Evolutionary conservation across 164 flowering plant genomes (phyloP).

Genomic region (Sedum album): DNA sequence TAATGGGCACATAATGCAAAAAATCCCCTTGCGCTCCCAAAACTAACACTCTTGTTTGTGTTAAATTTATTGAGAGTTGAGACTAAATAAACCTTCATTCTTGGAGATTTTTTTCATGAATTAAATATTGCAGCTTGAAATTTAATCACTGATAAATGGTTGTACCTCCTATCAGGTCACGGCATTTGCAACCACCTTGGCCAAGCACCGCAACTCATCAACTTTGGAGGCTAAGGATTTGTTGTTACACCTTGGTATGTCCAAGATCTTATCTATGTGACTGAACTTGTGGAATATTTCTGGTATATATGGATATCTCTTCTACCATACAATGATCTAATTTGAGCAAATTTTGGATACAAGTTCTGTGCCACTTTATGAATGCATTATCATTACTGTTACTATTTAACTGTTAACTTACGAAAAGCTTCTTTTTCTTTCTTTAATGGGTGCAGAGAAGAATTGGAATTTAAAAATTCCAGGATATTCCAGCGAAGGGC

Average conservation of each 20-base stretch:
- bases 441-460: slow-evolving; percentile 52
- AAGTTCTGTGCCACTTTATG: neutral
- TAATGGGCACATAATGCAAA: too few relatives aligned
- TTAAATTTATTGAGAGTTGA: too few relatives aligned
- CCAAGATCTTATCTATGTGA: neutral
- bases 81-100: neutral
- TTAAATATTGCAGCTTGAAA: neutral
- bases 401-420: neutral
- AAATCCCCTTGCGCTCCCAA: too few relatives aligned
- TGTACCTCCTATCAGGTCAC: slow-evolving; percentile 55
- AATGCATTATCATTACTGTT: neutral
- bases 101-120: neutral
- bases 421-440: neutral
- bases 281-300: neutral
- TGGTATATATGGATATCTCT: neutral
- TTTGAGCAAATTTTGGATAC: neutral
- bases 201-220: slow-evolving; percentile 91
- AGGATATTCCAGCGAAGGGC: slow-evolving; percentile 78
- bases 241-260: slow-evolving; percentile 78
- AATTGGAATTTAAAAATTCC: slow-evolving; percentile 76
- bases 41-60: too few relatives aligned
- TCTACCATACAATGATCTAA: neutral
- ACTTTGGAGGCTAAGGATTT: slow-evolving; percentile 88
- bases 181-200: slow-evolving; percentile 77
- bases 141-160: neutral